These are phyloP conservation scores for Aspergillus indologenus DNA, from an alignment of 495 filamentous ascomycete genomes.

Conservation along the genomic window DNA sequence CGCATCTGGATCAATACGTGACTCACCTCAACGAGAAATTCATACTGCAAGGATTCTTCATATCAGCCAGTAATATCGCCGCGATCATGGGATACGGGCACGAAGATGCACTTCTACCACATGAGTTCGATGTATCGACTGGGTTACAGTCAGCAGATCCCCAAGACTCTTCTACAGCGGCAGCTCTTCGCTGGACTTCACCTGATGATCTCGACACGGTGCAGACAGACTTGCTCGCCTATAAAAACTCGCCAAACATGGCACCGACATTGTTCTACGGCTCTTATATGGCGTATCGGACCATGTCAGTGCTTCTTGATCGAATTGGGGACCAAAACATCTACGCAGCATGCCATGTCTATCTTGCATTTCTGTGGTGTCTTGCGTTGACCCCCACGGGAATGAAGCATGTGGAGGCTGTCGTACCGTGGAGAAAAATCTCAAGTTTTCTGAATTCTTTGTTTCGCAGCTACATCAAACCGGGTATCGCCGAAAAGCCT, in stretches of 20 bases:
- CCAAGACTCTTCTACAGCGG: constrained; percentile 23
- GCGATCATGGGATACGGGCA: constrained; percentile 61
- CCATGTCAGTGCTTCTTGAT: constrained; percentile 53
- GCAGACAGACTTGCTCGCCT: constrained; percentile 15
- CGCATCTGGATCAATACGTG: constrained; percentile 57
- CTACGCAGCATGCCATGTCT: constrained; percentile 64
- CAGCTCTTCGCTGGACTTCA: constrained; percentile 19
- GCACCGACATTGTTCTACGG: constrained; percentile 30
- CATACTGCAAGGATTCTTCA: constrained; percentile 59
- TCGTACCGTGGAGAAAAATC: constrained; percentile 67
- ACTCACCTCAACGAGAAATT: constrained; percentile 54
- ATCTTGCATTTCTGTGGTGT: constrained; percentile 66
- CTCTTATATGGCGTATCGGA: constrained; percentile 44
- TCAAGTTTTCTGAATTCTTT: constrained; percentile 67
- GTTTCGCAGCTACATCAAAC: constrained; percentile 36
- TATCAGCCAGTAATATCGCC: constrained; percentile 51
- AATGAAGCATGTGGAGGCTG: constrained; percentile 48
- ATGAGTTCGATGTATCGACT: constrained; percentile 37
- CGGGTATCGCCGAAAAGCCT: constrained; percentile 46
- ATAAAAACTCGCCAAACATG: constrained; percentile 13
- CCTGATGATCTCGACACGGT: constrained; percentile 11
- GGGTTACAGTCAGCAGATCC: constrained; percentile 33
- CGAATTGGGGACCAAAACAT: constrained; percentile 61
- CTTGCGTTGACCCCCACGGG: constrained; percentile 50
- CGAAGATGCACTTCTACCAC: constrained; percentile 40